These are phyloP conservation scores for Sanghuangporus weigelae DNA, from an alignment of 1,284 basidiomycete genomes.

Conservation along the genomic window DNA sequence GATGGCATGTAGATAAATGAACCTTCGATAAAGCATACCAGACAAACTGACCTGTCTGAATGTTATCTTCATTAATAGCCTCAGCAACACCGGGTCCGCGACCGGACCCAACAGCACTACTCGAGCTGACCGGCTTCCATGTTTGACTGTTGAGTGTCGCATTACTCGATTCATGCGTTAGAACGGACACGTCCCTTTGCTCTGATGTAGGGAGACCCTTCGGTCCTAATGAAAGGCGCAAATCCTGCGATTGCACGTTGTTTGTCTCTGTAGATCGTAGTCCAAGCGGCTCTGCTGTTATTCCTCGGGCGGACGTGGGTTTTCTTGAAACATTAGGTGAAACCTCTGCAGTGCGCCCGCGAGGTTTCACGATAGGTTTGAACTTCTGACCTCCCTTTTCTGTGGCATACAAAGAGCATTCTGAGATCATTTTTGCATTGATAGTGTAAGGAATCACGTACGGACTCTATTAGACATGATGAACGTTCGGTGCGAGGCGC, in stretches of 20 bases:
- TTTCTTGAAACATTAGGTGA: slow-evolving; percentile 2
- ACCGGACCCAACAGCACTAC: background rate
- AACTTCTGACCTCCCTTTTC: slow-evolving; percentile 71
- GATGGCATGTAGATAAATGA: background rate
- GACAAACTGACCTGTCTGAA: background rate
- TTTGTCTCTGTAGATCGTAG: background rate
- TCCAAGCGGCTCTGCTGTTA: background rate
- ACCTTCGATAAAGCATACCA: background rate
- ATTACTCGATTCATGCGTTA: background rate
- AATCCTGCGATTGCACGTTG: background rate
- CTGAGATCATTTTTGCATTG: background rate
- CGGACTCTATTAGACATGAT: slow-evolving; percentile 72
- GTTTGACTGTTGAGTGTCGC: background rate
- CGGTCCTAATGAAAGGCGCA: background rate
- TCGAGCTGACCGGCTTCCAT: background rate
- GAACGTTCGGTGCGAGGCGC: background rate
- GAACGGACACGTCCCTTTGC: background rate
- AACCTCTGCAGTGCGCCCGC: slow-evolving; percentile 32
- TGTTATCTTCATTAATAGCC: background rate
- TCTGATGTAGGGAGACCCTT: background rate
- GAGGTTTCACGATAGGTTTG: slow-evolving; percentile 50
- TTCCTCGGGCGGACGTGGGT: slow-evolving; percentile 3
- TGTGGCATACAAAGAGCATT: slow-evolving; percentile 26
- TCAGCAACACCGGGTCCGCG: background rate
- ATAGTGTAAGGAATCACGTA: slow-evolving; percentile 36